phyloP scores from a whole-genome alignment of 2,329 filamentous ascomycete species.

The Colletotrichum salicis region DNA sequence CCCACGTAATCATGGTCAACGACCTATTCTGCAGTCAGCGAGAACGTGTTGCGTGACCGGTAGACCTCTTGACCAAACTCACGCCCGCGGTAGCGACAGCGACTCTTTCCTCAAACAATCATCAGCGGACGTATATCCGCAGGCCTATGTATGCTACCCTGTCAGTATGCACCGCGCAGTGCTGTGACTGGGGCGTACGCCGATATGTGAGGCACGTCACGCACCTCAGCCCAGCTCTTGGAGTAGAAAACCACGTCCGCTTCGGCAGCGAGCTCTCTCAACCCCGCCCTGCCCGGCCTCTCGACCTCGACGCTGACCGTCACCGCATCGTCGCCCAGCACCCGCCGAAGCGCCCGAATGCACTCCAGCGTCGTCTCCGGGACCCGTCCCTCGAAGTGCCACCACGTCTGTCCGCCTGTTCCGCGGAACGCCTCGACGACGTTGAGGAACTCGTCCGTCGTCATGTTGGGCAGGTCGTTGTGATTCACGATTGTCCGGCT shows the following conservation, averaged over 20 bases:
- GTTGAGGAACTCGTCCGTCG: constrained; percentile 64
- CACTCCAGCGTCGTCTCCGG: constrained; percentile 69
- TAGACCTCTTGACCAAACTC: constrained; percentile 39
- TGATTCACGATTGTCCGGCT: constrained; percentile 78
- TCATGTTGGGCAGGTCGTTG: constrained; percentile 77
- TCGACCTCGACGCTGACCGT: constrained; percentile 77
- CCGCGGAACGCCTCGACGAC: constrained; percentile 52
- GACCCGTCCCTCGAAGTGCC: constrained; percentile 75
- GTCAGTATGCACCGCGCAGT: constrained; percentile 11
- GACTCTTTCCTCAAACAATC: constrained; percentile 61
- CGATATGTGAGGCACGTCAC: constrained; percentile 35
- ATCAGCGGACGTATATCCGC: constrained; percentile 55
- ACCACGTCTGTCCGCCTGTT: constrained; percentile 63
- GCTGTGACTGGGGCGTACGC: too few relatives aligned
- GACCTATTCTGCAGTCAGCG: constrained; percentile 46
- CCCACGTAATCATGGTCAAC: constrained; percentile 69
- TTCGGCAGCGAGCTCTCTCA: constrained; percentile 67
- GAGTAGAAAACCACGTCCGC: constrained; percentile 82
- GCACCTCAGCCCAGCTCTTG: constrained; percentile 75
- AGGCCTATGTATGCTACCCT: constrained; percentile 37
- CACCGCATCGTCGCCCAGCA: constrained; percentile 10
- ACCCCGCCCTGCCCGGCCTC: constrained; percentile 71
- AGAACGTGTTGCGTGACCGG: constrained; percentile 3
- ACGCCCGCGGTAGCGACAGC: constrained; percentile 55
- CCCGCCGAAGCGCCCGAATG: constrained; percentile 63